These are phyloP conservation scores for Aaosphaeria pasadenensis DNA, from an alignment of 2,329 filamentous ascomycete species.

Conservation along the genomic window DNA sequence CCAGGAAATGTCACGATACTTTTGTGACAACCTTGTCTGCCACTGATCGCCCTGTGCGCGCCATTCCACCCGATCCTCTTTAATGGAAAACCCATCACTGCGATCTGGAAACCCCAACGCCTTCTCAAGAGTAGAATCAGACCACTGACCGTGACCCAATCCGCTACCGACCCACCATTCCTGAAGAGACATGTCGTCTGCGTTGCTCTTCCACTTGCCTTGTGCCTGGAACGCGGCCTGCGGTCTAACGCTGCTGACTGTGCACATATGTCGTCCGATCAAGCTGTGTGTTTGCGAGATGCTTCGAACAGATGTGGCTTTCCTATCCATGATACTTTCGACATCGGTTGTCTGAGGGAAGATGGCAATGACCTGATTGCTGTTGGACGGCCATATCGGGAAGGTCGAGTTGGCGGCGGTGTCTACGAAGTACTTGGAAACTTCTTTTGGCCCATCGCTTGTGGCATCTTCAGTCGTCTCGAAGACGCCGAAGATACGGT, in stretches of 20 bases:
- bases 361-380: neutral
- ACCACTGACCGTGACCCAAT: conserved; percentile 1
- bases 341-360: neutral
- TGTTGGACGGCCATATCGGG: neutral
- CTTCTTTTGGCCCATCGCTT: neutral
- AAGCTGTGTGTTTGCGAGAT: neutral
- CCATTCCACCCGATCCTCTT: neutral
- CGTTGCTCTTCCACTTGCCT: too few relatives aligned
- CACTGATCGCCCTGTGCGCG: neutral
- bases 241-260: too few relatives aligned
- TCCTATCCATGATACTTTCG: neutral
- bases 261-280: neutral
- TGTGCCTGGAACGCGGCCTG: too few relatives aligned
- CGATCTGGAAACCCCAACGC: neutral
- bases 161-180: neutral
- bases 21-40: neutral
- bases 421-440: neutral
- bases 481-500: neutral
- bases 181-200: too few relatives aligned
- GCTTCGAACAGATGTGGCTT: neutral
- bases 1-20: neutral
- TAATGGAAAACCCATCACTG: neutral
- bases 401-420: neutral
- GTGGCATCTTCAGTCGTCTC: neutral
- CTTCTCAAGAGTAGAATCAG: neutral